Evolutionary conservation across 768 basidiomycete genomes (phyloP).

Genomic region (Tremella yokohamensis): DNA sequence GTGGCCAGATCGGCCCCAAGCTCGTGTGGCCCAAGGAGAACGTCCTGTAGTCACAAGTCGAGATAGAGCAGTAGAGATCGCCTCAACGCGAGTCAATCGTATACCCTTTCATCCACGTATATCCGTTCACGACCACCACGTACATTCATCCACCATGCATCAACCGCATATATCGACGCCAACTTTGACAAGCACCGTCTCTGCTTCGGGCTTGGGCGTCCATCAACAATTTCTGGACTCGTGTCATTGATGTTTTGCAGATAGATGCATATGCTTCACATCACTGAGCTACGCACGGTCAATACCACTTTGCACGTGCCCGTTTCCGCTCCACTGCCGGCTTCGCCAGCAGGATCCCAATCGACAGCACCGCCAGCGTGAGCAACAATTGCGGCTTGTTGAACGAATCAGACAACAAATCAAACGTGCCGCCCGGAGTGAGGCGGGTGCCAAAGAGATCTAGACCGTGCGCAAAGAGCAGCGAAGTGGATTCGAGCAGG

Average conservation of each 20-base stretch:
- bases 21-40: conserved; percentile 37
- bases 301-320: conserved; percentile 48
- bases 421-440: conserved; percentile 84
- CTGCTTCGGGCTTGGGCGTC: too few relatives aligned
- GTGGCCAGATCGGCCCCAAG: conserved; percentile 63
- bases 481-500: conserved; percentile 83
- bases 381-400: conserved; percentile 87
- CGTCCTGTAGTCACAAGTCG: conserved; percentile 5
- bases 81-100: too few relatives aligned
- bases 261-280: too few relatives aligned
- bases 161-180: too few relatives aligned
- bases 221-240: too few relatives aligned
- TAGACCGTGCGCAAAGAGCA: conserved; percentile 79
- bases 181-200: too few relatives aligned
- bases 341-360: conserved; percentile 74
- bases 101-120: too few relatives aligned
- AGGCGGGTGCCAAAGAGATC: conserved; percentile 85
- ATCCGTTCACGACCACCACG: too few relatives aligned
- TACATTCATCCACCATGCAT: too few relatives aligned
- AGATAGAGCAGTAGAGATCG: too few relatives aligned
- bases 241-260: too few relatives aligned
- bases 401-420: conserved; percentile 84
- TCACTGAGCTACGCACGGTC: background rate
- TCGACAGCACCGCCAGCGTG: conserved; percentile 67
- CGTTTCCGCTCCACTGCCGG: conserved; percentile 64